These are phyloP conservation scores for Bipolaris sorokiniana DNA, from an alignment of 2,329 filamentous ascomycete genomes.

Conservation along the genomic window DNA sequence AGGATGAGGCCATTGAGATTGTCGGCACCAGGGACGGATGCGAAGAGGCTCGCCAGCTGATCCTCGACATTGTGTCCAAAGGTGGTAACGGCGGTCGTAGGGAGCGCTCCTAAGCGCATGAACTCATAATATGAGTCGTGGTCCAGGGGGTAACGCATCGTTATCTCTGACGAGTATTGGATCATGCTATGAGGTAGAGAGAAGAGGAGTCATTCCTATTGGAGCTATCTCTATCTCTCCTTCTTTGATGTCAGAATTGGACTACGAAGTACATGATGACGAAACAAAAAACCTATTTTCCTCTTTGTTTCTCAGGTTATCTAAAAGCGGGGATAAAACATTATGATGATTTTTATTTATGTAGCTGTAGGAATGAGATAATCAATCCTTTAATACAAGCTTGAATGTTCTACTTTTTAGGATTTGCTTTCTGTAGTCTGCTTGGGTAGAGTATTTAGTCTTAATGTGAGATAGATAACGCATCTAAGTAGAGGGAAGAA, in stretches of 20 bases:
- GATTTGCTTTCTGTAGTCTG: not conserved
- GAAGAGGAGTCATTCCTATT: not conserved
- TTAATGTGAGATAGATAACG: not conserved
- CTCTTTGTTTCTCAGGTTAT: not conserved
- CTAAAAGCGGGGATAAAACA: not conserved
- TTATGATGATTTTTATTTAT: not conserved
- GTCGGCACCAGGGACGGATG: slow-evolving; percentile 78
- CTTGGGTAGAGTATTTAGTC: not conserved
- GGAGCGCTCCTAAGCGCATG: slow-evolving; percentile 14
- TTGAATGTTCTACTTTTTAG: not conserved
- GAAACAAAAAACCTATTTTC: not conserved
- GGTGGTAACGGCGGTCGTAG: slow-evolving; percentile 37
- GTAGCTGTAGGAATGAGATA: not conserved
- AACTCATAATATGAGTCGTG: not conserved
- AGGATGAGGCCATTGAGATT: slow-evolving; percentile 87
- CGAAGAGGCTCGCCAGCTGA: slow-evolving; percentile 86
- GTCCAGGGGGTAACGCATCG: not conserved
- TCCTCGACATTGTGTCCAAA: slow-evolving; percentile 74
- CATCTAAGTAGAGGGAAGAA: not conserved
- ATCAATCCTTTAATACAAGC: not conserved
- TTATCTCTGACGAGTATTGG: not conserved
- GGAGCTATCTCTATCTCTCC: not conserved
- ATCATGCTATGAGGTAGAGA: not conserved
- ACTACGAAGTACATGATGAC: not conserved
- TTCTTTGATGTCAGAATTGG: not conserved